Base-by-base conservation (phyloP, 2,329 filamentous ascomycete species). In the Mollisia scopiformis region DNA sequence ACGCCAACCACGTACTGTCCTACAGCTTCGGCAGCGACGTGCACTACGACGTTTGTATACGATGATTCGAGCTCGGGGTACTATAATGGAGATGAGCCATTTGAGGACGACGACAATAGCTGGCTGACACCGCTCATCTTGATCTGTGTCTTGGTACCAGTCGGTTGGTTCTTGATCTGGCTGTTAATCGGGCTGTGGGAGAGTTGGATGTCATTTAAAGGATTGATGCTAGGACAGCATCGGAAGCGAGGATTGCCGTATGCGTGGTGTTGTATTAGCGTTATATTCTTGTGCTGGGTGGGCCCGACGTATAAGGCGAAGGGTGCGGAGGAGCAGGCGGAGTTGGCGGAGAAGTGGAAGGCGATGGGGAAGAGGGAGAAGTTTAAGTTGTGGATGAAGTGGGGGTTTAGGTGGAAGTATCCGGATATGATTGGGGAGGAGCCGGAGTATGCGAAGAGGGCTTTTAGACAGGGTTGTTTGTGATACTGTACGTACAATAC, bases 361-460 rank as follows among this genome's bases (percentile, higher is more conserved):
- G 62, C 25, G 39, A 56, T 63, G 60, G 58, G 41, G 37, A 51
- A 50, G n/a, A 25, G 58, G 3, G 55, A 62, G 57, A 67, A 67
- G 46, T 61, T 67, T 31, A 63, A 56, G 54, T 41, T 65, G 49
- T 67, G 66, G 63, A 55, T 64, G 31, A 66, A 66, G 47, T 68
- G 65, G 65, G 66, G 66, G 1, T 64, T 68, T 30, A 61, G 60
- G 39, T 67, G 63, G 65, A 66, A 66, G 54, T 67, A 68, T 62
- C 66, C 66, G 0, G 62, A 64, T 39, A 31, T 66, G 31, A 16
- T 68, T n/a, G 65, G 63, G 2, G 53, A 61, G 10, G 65, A 62
- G 51, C 63, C 66, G 5, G 65, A 64, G 56, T n/a, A 61, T 8
- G 61, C 58, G 50, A 67, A 66, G 59, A 63, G 65, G 19, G 57